phyloP scores from a whole-genome alignment of 2,329 filamentous ascomycete genomes.

The Fusarium luffae region DNA sequence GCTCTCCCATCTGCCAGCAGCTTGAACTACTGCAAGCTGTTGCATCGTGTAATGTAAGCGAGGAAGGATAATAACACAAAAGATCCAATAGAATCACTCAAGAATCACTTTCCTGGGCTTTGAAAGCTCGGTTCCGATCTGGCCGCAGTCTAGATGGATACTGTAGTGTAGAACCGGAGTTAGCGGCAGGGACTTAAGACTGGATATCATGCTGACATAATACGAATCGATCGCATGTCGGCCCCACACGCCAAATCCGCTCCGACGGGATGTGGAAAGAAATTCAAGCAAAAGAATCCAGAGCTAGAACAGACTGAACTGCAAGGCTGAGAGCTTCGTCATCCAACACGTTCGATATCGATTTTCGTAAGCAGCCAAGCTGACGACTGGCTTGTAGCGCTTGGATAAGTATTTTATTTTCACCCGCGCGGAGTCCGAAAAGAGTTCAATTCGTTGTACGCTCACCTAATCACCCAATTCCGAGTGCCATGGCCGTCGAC shows the following conservation, averaged over 20 bases:
- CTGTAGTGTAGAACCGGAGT: conserved; percentile 33
- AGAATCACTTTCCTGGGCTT: conserved; percentile 7
- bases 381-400: conserved; percentile 15
- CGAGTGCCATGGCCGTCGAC: conserved; percentile 46
- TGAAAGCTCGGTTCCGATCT: conserved; percentile 37
- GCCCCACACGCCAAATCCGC: conserved; percentile 27
- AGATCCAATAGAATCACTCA: conserved; percentile 10
- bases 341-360: conserved; percentile 9
- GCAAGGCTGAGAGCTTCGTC: conserved; percentile 34
- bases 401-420: conserved; percentile 17
- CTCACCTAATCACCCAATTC: conserved; percentile 27
- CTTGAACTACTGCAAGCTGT: conserved; percentile 18
- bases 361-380: conserved; percentile 1
- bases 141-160: conserved; percentile 13
- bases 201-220: conserved; percentile 34
- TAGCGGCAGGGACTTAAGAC: conserved; percentile 45
- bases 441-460: not conserved
- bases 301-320: not conserved
- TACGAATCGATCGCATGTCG: conserved; percentile 2
- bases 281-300: conserved; percentile 19
- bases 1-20: conserved; percentile 5
- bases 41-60: conserved; percentile 25
- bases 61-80: not conserved
- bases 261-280: conserved; percentile 28
- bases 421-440: conserved; percentile 9